Evolutionary conservation across 306 rosid genomes (phyloP).

Genomic region (Prunus salicina): DNA sequence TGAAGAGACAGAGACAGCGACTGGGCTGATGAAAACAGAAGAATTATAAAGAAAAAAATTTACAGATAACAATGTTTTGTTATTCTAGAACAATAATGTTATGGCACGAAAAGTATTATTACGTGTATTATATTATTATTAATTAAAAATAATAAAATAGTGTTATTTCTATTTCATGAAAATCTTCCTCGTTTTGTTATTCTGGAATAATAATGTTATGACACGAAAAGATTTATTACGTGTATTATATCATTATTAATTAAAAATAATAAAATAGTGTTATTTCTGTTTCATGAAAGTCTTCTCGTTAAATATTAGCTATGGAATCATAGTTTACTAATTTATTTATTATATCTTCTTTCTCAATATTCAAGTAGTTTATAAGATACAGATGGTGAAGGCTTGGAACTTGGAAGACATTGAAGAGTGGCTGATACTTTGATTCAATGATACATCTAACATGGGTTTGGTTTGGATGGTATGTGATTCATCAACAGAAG

Average conservation of each 20-base stretch:
- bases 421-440: neutral
- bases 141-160: too few species aligned
- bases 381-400: too few species aligned
- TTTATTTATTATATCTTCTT: neutral
- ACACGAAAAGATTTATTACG: too few species aligned
- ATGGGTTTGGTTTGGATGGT: neutral
- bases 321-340: neutral
- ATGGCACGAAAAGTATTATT: too few species aligned
- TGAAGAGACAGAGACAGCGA: neutral
- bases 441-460: neutral
- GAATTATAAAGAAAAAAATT: too few species aligned
- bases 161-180: accelerated
- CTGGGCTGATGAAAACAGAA: neutral
- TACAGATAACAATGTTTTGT: too few species aligned
- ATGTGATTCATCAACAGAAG: too few species aligned
- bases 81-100: too few species aligned
- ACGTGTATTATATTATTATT: too few species aligned
- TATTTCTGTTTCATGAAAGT: accelerated
- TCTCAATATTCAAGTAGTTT: neutral
- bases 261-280: accelerated
- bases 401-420: too few species aligned
- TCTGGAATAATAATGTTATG: too few species aligned
- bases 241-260: too few species aligned
- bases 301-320: neutral
- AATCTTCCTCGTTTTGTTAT: neutral